These are phyloP conservation scores for Cercospora sp. DNA, from an alignment of 2,329 filamentous ascomycete genomes.

Conservation along the genomic window DNA sequence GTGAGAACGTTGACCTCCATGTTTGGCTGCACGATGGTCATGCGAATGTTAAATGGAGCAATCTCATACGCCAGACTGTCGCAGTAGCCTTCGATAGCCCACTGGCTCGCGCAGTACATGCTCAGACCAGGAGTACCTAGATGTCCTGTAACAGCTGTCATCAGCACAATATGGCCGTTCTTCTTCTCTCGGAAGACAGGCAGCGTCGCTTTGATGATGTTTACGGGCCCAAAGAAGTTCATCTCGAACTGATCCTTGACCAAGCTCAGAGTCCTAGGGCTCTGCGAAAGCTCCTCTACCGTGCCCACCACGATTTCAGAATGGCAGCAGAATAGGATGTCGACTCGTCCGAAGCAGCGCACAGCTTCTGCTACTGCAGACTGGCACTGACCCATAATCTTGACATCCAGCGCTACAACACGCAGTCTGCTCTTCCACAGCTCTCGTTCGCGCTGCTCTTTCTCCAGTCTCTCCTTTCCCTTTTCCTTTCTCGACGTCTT, in stretches of 20 bases:
- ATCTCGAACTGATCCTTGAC: slow-evolving; percentile 90
- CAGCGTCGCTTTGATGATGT: slow-evolving; percentile 86
- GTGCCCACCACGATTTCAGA: slow-evolving; percentile 88
- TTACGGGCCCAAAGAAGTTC: slow-evolving; percentile 93
- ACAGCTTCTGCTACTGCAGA: slow-evolving; percentile 85
- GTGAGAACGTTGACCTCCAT: slow-evolving; percentile 88
- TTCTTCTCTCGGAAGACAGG: slow-evolving; percentile 76
- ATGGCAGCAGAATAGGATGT: slow-evolving; percentile 86
- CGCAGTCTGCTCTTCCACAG: slow-evolving; percentile 74
- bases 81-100: slow-evolving; percentile 94
- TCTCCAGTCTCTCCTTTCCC: slow-evolving; percentile 57
- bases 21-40: slow-evolving; percentile 93
- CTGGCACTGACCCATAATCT: slow-evolving; percentile 70
- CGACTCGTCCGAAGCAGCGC: slow-evolving; percentile 78
- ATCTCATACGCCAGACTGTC: slow-evolving; percentile 94
- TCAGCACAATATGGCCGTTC: slow-evolving; percentile 84
- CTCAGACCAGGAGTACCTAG: slow-evolving; percentile 88
- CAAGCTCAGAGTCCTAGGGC: slow-evolving; percentile 69
- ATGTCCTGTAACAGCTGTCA: slow-evolving; percentile 88
- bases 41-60: slow-evolving; percentile 90
- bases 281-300: slow-evolving; percentile 83
- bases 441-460: slow-evolving; percentile 26
- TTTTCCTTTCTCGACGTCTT: slow-evolving; percentile 28
- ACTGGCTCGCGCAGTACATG: slow-evolving; percentile 88
- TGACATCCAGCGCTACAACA: slow-evolving; percentile 60